phyloP scores from a whole-genome alignment of 345 rosid genomes.

The Durio zibethinus region DNA sequence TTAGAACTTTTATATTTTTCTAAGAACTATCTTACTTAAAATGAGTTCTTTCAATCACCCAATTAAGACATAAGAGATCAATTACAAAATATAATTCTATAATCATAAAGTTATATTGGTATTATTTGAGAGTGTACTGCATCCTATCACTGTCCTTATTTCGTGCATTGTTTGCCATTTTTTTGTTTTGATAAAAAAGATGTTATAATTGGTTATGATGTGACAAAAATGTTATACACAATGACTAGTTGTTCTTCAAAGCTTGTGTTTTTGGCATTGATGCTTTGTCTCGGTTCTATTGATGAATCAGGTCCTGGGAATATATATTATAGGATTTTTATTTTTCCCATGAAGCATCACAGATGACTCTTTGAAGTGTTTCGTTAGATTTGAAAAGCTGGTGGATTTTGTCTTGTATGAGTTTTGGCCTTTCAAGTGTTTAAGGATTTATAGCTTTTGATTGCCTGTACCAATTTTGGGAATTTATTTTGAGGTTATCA shows the following conservation, averaged over 20 bases:
- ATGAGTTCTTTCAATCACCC: not conserved
- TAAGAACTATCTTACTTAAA: not conserved
- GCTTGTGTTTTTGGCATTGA: not conserved
- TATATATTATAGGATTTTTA: not conserved
- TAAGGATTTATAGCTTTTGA: not conserved
- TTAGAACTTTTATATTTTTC: not conserved
- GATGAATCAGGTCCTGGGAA: not conserved
- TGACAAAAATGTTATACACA: not conserved
- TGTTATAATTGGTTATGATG: no score
- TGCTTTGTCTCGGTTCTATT: not conserved
- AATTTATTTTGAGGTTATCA: not conserved
- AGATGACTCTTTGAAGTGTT: not conserved
- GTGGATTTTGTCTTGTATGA: not conserved
- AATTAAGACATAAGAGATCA: not conserved
- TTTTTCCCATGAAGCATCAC: not conserved
- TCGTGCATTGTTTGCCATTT: no score
- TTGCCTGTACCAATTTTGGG: not conserved
- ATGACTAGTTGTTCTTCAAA: not conserved
- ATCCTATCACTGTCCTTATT: no score
- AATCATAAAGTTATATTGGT: not conserved
- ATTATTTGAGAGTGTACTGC: not conserved
- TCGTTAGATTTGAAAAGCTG: not conserved
- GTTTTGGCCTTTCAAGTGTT: not conserved
- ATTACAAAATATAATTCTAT: not conserved
- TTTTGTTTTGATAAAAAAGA: no score